phyloP scores from a whole-genome alignment of 352 stramenopile species.

The Phytophthora cajani region DNA sequence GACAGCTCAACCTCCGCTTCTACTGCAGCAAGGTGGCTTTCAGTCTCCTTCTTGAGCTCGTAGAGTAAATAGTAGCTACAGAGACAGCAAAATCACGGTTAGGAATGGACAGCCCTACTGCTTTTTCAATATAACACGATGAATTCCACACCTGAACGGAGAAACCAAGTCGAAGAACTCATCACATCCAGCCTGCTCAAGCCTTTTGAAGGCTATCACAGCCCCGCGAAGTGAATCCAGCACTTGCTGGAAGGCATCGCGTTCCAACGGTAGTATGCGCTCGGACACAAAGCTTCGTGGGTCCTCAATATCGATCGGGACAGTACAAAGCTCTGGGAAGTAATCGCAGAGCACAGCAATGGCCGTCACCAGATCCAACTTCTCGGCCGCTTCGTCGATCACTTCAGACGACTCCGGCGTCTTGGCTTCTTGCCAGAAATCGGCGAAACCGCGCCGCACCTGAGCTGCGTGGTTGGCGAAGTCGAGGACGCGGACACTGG shows the following conservation, averaged over 20 bases:
- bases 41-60: slow-evolving; percentile 55
- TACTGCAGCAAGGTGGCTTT: slow-evolving; percentile 35
- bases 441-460: slow-evolving; percentile 59
- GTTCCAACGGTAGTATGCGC: slow-evolving; percentile 47
- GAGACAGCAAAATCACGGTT: neutral
- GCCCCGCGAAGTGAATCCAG: slow-evolving; percentile 47
- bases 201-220: slow-evolving; percentile 34
- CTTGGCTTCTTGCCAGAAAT: slow-evolving; percentile 57
- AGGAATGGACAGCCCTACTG: neutral
- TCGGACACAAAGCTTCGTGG: slow-evolving; percentile 36
- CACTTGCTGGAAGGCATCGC: slow-evolving; percentile 67
- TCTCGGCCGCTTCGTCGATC: slow-evolving; percentile 40
- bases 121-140: neutral
- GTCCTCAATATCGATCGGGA: slow-evolving; percentile 23
- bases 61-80: slow-evolving; percentile 42
- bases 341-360: slow-evolving; percentile 53
- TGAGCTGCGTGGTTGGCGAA: slow-evolving; percentile 80
- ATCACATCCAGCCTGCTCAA: slow-evolving; percentile 25
- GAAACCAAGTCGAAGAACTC: slow-evolving; percentile 29
- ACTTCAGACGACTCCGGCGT: slow-evolving; percentile 19
- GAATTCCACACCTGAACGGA: slow-evolving; percentile 42
- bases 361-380: slow-evolving; percentile 43
- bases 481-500: slow-evolving; percentile 59
- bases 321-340: slow-evolving; percentile 40
- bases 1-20: slow-evolving; percentile 27